Conservation (phyloP, 331 rosid species). For the Rosa hybrid region DNA sequence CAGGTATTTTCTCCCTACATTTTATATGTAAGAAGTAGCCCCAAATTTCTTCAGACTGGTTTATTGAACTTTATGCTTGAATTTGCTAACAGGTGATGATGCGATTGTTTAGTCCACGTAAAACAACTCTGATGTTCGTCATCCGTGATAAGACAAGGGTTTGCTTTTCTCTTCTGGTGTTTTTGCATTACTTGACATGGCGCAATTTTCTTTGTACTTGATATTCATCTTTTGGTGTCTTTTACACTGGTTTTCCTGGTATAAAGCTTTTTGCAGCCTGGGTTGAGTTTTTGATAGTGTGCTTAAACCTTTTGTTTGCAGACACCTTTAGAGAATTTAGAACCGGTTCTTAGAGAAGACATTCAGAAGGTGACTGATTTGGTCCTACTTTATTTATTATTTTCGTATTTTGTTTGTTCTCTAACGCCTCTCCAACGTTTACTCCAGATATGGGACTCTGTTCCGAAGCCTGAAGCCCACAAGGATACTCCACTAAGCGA, state of each 20-base stretch:
- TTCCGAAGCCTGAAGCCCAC: slow-evolving; percentile 94
- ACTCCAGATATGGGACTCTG: slow-evolving; percentile 94
- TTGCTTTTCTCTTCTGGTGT: slow-evolving; percentile 28
- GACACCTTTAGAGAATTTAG: slow-evolving; percentile 98
- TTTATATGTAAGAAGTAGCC: slow-evolving; percentile 6
- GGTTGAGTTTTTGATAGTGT: slow-evolving; percentile 29
- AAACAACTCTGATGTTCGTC: slow-evolving; percentile 92
- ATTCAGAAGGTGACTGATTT: slow-evolving; percentile 75
- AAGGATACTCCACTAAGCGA: slow-evolving; percentile 87
- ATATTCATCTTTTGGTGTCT: slow-evolving; percentile 10
- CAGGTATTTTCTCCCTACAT: slow-evolving; percentile 57
- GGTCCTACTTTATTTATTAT: slow-evolving; percentile 23
- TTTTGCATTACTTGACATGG: slow-evolving; percentile 9
- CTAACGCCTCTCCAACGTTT: neutral
- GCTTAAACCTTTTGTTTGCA: slow-evolving; percentile 34
- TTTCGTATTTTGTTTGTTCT: slow-evolving; percentile 1
- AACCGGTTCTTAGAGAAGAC: slow-evolving; percentile 96
- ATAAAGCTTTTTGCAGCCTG: slow-evolving; percentile 6
- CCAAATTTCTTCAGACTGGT: slow-evolving; percentile 16
- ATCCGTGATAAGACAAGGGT: slow-evolving; percentile 99
- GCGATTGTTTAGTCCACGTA: slow-evolving; percentile 98
- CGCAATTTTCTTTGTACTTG: neutral
- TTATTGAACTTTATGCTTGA: slow-evolving; percentile 18
- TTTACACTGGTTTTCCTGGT: neutral
- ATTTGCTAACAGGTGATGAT: slow-evolving; percentile 84